Evolutionary conservation across 192 early-diverging fungal species (phyloP), one percentile per base, ranked within the genome.

Genomic region (Hyaloraphidium curvatum): DNA sequence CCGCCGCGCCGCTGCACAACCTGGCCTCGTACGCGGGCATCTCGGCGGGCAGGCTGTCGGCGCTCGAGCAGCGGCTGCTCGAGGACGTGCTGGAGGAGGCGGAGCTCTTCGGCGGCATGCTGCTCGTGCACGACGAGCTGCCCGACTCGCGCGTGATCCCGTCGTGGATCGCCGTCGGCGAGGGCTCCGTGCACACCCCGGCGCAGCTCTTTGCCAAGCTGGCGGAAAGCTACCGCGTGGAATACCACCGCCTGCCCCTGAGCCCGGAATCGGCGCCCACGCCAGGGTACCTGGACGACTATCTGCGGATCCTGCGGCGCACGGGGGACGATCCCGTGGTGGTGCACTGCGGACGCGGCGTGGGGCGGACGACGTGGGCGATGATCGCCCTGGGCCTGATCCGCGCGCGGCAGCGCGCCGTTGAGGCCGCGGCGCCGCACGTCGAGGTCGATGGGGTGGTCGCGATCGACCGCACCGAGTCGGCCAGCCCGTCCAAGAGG

Each of bases 331-430:
- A 74, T 55, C 62, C 72, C 5, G 55, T 78, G 2, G 63, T 80
- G 7, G 76, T 80, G 53, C 76, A 76, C 40, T 80, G 78, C 59
- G 78, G 78, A 3, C 74, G 77, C 70, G 78, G 78, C 7, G 70
- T 65, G 14, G 78, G 76, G 16, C 48, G 78, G 37, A 80, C 78
- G 1, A 80, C 78, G 26, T 70, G 74, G 50, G 71, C 72, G 7
- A 79, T 73, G 67, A 62, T 77, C 9, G 59, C 75, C 5, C 74
- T 72, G 1, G 56, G 71, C 25, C 66, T 80, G 23, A 66, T 79
- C 17, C 60, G 78, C n/a, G n/a, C n/a, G n/a, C n/a, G n/a, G n/a
- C n/a, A n/a, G n/a, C n/a, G n/a, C n/a, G n/a, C n/a, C n/a, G n/a
- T n/a, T n/a, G n/a, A n/a, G n/a, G n/a, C n/a, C n/a, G n/a, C n/a